Conservation (phyloP, 805 yeast genomes). For the Candida railenensis region DNA sequence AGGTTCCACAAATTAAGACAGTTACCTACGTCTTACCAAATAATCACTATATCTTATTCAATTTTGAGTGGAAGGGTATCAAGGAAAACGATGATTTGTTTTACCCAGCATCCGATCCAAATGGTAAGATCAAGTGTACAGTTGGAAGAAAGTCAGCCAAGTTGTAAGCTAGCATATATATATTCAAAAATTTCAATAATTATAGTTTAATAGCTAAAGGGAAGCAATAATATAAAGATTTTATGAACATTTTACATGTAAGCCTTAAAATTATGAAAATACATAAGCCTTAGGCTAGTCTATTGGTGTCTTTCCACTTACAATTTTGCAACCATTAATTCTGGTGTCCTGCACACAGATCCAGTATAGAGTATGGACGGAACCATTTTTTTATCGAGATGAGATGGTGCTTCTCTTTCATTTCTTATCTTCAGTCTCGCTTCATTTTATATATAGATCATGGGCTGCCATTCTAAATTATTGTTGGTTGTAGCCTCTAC, state of each 20-base stretch:
- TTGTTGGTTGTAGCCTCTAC: constrained; percentile 24
- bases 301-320: background rate
- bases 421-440: background rate
- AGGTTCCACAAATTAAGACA: constrained; percentile 53
- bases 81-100: constrained; percentile 78
- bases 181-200: background rate
- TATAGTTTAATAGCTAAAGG: no score
- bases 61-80: constrained; percentile 82
- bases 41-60: constrained; percentile 84
- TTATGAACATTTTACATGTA: no score
- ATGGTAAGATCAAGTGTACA: constrained; percentile 85
- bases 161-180: constrained; percentile 51
- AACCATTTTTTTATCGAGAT: background rate
- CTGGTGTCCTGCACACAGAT: background rate
- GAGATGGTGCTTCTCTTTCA: background rate
- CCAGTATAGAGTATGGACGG: background rate
- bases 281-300: no score
- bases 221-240: no score
- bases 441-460: background rate
- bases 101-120: constrained; percentile 91
- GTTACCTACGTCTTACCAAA: constrained; percentile 84
- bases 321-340: background rate
- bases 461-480: constrained; percentile 9
- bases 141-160: constrained; percentile 63
- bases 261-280: no score